Conservation (phyloP, 2,329 filamentous ascomycete genomes). For the Penicillium expansum region DNA sequence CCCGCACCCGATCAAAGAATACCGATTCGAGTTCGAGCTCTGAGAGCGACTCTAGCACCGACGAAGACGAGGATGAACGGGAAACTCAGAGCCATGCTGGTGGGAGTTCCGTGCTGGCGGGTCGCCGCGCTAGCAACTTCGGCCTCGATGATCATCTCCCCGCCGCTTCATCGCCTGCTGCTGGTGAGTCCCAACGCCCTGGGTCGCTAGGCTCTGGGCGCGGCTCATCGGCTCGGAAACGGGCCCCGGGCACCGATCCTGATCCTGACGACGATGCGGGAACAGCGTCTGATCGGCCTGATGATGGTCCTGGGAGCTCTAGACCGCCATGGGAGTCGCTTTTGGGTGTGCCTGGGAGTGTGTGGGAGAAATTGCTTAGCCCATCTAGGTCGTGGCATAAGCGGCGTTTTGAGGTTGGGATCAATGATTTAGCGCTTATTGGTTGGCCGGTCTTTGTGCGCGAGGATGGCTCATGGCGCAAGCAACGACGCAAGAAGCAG, state of each 20-base stretch:
- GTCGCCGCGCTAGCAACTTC: constrained; percentile 34
- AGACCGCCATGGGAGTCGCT: constrained; percentile 57
- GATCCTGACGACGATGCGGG: constrained; percentile 36
- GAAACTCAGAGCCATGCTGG: constrained; percentile 20
- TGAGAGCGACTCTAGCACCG: constrained; percentile 38
- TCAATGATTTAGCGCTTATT: constrained; percentile 76
- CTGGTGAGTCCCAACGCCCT: constrained; percentile 31
- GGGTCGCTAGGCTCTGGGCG: constrained; percentile 37
- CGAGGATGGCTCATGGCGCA: constrained; percentile 74
- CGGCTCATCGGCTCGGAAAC: constrained; percentile 27
- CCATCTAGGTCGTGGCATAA: constrained; percentile 76
- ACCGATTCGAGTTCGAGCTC: constrained; percentile 43
- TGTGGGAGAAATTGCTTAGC: constrained; percentile 75
- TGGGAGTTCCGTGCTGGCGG: constrained; percentile 22
- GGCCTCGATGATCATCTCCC: constrained; percentile 32
- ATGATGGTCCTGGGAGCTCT: constrained; percentile 24
- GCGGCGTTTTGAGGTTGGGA: constrained; percentile 73
- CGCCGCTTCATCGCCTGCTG: constrained; percentile 27
- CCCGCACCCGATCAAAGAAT: constrained; percentile 31
- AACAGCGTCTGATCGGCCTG: constrained; percentile 29
- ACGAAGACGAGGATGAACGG: constrained; percentile 40
- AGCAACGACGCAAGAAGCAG: constrained; percentile 54
- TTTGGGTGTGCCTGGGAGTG: constrained; percentile 69
- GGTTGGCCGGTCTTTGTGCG: constrained; percentile 81
- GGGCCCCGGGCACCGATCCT: constrained; percentile 29